These are phyloP conservation scores for Saraca asoca DNA, from an alignment of 331 rosid species.

Conservation along the genomic window DNA sequence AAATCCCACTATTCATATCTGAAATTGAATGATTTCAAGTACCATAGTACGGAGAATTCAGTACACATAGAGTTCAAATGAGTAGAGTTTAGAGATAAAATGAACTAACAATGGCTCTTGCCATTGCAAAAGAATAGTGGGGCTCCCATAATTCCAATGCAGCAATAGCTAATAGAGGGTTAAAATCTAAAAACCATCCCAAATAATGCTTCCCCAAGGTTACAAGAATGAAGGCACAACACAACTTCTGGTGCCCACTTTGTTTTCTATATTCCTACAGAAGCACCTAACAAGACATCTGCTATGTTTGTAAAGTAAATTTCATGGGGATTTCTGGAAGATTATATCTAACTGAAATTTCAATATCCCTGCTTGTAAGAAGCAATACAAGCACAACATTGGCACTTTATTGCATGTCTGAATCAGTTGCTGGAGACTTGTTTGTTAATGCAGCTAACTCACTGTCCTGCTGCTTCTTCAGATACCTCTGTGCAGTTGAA, in stretches of 20 bases:
- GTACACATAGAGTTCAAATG: too few relatives aligned
- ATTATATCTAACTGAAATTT: slow-evolving; percentile 35
- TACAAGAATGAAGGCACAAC: slow-evolving; percentile 36
- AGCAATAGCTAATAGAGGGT: slow-evolving; percentile 48
- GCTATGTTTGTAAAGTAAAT: slow-evolving; percentile 29
- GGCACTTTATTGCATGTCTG: slow-evolving; percentile 28
- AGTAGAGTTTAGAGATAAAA: not conserved
- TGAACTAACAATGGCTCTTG: slow-evolving; percentile 34
- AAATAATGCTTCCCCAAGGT: slow-evolving; percentile 53
- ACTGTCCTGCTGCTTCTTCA: slow-evolving; percentile 56
- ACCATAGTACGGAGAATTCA: too few relatives aligned
- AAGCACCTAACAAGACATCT: slow-evolving; percentile 43
- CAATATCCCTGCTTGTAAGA: slow-evolving; percentile 34
- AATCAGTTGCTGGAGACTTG: slow-evolving; percentile 38
- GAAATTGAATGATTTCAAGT: too few relatives aligned
- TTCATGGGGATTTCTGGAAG: slow-evolving; percentile 39
- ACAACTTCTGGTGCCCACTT: slow-evolving; percentile 39
- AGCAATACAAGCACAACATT: slow-evolving; percentile 28
- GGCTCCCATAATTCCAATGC: slow-evolving; percentile 36
- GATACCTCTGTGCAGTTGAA: slow-evolving; percentile 58
- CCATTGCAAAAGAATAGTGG: slow-evolving; percentile 58
- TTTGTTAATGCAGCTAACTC: slow-evolving; percentile 46
- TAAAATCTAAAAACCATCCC: slow-evolving; percentile 44
- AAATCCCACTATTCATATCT: too few relatives aligned
- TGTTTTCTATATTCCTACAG: slow-evolving; percentile 44